Percentiles rank a stretch among this genome's conserved stretches.
phyloP scores from a whole-genome alignment of 2,329 filamentous ascomycete species.

The Thelonectria discophora region DNA sequence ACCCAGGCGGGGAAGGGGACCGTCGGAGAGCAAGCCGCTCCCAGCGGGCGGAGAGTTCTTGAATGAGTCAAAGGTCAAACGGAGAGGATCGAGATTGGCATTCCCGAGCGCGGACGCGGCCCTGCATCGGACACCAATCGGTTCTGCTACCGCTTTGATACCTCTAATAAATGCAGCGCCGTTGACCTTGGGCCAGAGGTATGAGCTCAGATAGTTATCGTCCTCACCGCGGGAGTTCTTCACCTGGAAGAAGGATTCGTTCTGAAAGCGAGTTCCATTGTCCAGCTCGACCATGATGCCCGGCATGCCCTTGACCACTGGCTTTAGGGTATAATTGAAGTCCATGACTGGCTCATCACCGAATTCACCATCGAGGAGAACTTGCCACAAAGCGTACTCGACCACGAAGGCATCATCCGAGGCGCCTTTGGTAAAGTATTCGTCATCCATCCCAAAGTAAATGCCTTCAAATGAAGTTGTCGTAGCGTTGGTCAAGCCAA shows the following conservation, averaged over 20 bases:
- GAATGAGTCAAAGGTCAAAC: conserved; percentile 14
- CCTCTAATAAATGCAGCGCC: not conserved
- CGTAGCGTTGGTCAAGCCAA: no score
- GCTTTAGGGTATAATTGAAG: not conserved
- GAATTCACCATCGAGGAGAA: not conserved
- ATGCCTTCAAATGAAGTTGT: not conserved
- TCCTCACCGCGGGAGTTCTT: not conserved
- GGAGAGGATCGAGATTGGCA: not conserved
- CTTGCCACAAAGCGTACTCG: not conserved
- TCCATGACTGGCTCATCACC: not conserved
- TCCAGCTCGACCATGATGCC: not conserved
- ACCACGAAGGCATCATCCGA: not conserved
- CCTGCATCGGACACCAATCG: not conserved
- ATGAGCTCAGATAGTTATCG: not conserved
- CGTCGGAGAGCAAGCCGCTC: not conserved
- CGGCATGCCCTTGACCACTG: not conserved
- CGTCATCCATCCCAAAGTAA: not conserved
- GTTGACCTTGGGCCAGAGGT: no score
- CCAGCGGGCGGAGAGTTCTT: not conserved
- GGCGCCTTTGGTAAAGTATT: not conserved
- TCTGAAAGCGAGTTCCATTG: not conserved
- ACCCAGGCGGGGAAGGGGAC: not conserved
- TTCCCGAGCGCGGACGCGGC: not conserved
- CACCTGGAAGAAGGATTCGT: not conserved
- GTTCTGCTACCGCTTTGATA: not conserved